These are phyloP conservation scores for Penicillium sp. DNA, from an alignment of 2,329 filamentous ascomycete species.

Conservation along the genomic window DNA sequence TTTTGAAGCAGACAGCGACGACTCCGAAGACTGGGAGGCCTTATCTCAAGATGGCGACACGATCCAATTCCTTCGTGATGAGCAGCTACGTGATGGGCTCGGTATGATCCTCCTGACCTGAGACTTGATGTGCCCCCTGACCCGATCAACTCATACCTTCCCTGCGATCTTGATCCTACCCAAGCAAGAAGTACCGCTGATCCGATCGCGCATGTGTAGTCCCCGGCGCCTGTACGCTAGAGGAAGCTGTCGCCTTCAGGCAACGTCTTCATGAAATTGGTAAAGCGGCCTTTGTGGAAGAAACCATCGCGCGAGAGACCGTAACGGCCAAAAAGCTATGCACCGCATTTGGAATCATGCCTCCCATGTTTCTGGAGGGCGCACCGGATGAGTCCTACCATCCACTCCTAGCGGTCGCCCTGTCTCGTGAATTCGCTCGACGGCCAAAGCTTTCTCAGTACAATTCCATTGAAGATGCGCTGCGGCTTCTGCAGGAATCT, in stretches of 20 bases:
- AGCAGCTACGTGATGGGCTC: conserved; percentile 41
- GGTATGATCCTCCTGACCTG: conserved; percentile 37
- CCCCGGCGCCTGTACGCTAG: conserved; percentile 56
- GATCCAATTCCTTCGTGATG: conserved; percentile 53
- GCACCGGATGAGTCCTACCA: conserved; percentile 69
- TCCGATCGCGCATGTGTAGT: conserved; percentile 19
- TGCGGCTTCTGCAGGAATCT: conserved; percentile 64
- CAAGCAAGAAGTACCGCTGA: conserved; percentile 7
- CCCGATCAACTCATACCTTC: conserved; percentile 13
- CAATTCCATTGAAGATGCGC: conserved; percentile 85
- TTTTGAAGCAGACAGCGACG: conserved; percentile 32
- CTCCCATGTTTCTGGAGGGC: conserved; percentile 68
- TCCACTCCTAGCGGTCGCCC: conserved; percentile 66
- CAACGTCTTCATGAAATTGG: conserved; percentile 68
- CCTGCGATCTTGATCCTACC: conserved; percentile 16
- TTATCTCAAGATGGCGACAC: conserved; percentile 60
- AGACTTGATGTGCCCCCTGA: conserved; percentile 4
- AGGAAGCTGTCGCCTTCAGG: conserved; percentile 64
- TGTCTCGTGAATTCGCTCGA: conserved; percentile 74
- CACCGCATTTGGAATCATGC: conserved; percentile 74
- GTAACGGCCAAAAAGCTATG: conserved; percentile 77
- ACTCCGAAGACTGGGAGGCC: conserved; percentile 51
- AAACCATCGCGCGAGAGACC: conserved; percentile 61
- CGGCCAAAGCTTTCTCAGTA: conserved; percentile 71
- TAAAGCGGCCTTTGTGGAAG: conserved; percentile 68